A percentile compares a stretch with the other conserved stretches of the same genome.
Conservation (phyloP, 1,284 basidiomycete genomes). For the Irpex lacteus region DNA sequence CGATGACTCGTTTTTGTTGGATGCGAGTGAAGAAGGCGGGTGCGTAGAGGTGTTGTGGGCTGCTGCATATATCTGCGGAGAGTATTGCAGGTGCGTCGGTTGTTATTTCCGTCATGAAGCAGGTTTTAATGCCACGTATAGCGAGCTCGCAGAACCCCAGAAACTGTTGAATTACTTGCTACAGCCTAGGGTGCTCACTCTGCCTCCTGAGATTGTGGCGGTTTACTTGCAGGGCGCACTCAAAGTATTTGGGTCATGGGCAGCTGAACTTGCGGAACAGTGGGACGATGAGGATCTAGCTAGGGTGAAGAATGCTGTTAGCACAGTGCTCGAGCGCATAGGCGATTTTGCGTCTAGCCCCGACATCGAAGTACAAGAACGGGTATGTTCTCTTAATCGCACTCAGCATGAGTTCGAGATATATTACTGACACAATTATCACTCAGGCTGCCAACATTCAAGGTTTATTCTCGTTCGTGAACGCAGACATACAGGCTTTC, state of each 20-base stretch:
- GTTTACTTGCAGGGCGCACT: conserved; percentile 81
- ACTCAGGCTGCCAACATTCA: conserved; percentile 74
- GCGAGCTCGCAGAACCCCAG: conserved; percentile 69
- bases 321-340: conserved; percentile 56
- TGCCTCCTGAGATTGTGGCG: conserved; percentile 62
- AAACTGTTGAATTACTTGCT: conserved; percentile 70
- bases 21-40: conserved; percentile 57
- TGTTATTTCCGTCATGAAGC: conserved; percentile 3
- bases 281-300: conserved; percentile 75
- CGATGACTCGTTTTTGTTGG: conserved; percentile 71
- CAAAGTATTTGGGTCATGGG: conserved; percentile 88
- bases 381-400: conserved; percentile 50
- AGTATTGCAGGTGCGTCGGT: conserved; percentile 75
- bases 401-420: background rate
- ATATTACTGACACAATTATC: background rate
- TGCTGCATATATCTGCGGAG: conserved; percentile 94
- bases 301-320: conserved; percentile 60
- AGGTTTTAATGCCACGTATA: conserved; percentile 25
- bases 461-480: conserved; percentile 79
- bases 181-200: conserved; percentile 49
- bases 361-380: conserved; percentile 89
- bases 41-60: conserved; percentile 87
- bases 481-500: conserved; percentile 72
- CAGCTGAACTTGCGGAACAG: conserved; percentile 64
- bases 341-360: conserved; percentile 52